phyloP scores from a whole-genome alignment of 2,329 filamentous ascomycete species.

The Fonsecaea nubica region DNA sequence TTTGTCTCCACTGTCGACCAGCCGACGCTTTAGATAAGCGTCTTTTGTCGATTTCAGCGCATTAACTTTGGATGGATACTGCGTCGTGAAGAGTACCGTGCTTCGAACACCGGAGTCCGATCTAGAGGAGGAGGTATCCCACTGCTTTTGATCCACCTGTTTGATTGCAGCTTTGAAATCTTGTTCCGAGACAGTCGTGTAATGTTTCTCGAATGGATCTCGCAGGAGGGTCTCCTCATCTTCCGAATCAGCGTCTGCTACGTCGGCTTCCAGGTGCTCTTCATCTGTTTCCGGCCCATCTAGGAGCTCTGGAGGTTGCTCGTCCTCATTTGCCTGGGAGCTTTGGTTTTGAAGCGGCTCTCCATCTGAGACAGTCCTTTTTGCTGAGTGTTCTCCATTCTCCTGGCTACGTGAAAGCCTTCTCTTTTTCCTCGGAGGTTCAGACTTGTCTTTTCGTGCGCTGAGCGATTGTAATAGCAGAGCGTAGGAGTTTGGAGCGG shows the following conservation, averaged over 20 bases:
- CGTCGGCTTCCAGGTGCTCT: conserved; percentile 51
- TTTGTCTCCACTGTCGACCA: conserved; percentile 63
- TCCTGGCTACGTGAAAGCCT: conserved; percentile 54
- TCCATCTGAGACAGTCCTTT: conserved; percentile 19
- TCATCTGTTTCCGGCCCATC: conserved; percentile 41
- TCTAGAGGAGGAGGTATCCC: conserved; percentile 51
- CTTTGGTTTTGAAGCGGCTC: conserved; percentile 34
- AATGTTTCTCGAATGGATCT: conserved; percentile 84
- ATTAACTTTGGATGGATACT: not conserved
- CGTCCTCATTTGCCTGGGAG: conserved; percentile 27
- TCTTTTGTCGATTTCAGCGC: conserved; percentile 25
- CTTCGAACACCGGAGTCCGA: conserved; percentile 41
- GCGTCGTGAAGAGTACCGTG: conserved; percentile 18
- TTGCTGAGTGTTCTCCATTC: not conserved
- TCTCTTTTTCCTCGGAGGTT: conserved; percentile 59
- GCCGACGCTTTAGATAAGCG: conserved; percentile 70
- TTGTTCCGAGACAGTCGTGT: conserved; percentile 61
- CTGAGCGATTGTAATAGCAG: conserved; percentile 63
- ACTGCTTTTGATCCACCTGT: conserved; percentile 56
- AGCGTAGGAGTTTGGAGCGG: conserved; percentile 56
- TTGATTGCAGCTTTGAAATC: conserved; percentile 66
- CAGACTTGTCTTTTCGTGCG: conserved; percentile 48
- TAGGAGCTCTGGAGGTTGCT: conserved; percentile 36
- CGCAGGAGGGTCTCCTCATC: conserved; percentile 60
- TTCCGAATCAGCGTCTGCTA: conserved; percentile 40